Conservation (phyloP, 805 yeast species). For the Novakomyces olei region DNA sequence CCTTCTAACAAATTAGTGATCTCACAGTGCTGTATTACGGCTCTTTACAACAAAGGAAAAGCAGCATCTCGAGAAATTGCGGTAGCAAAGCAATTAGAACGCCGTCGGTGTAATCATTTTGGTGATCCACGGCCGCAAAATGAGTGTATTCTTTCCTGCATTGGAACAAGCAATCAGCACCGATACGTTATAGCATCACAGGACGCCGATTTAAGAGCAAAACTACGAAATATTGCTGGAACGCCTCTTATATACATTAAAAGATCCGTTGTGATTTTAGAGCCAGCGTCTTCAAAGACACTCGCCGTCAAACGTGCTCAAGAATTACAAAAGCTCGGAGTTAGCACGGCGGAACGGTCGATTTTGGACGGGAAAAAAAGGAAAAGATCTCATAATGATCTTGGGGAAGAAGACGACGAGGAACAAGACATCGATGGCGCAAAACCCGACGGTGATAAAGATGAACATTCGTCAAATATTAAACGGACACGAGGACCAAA, state of each 20-base stretch:
- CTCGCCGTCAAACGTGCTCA: slow-evolving; percentile 23
- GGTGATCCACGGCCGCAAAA: slow-evolving; percentile 33
- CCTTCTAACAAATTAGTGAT: too few species aligned
- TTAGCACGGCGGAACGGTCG: slow-evolving; percentile 34
- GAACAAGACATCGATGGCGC: slow-evolving; percentile 6
- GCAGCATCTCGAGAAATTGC: slow-evolving; percentile 53
- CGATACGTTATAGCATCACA: slow-evolving; percentile 80
- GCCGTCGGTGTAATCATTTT: slow-evolving; percentile 80
- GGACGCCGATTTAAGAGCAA: slow-evolving; percentile 42
- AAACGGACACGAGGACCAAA: slow-evolving; percentile 21
- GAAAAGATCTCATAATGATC: too few species aligned
- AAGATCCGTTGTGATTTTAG: slow-evolving; percentile 88
- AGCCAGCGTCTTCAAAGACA: slow-evolving; percentile 65
- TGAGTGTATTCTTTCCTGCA: slow-evolving; percentile 57
- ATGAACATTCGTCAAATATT: slow-evolving; percentile 8
- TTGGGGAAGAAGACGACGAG: slow-evolving; percentile 11
- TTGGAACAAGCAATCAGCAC: slow-evolving; percentile 60
- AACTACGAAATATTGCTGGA: slow-evolving; percentile 61
- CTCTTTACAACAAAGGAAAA: slow-evolving; percentile 28
- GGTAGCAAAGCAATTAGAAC: slow-evolving; percentile 61
- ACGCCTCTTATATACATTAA: slow-evolving; percentile 73
- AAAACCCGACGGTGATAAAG: slow-evolving; percentile 8
- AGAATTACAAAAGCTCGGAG: slow-evolving; percentile 59
- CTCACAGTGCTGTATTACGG: slow-evolving; percentile 87
- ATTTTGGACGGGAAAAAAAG: slow-evolving; percentile 12